Evolutionary conservation across 805 yeast species (phyloP), one percentile per base, ranked within the genome.

Genomic region (Wickerhamiella brachini): DNA sequence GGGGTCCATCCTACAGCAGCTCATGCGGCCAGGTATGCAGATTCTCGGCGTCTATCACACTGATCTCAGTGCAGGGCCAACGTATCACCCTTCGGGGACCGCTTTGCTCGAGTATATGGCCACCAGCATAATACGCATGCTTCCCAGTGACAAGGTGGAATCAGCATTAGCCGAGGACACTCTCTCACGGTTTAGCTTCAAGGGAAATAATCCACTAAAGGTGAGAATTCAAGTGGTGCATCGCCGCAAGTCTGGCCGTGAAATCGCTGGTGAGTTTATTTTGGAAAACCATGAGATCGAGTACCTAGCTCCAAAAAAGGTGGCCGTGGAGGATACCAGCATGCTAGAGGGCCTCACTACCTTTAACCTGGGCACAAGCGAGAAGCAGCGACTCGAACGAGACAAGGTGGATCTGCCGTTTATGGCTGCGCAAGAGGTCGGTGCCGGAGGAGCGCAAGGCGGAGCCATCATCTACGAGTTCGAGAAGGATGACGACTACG

Each of bases 401-500:
- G 95, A 86, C 23, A 80, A 83, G 54, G 96, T 93, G 2, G 94
- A 84, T 47, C 71, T 90, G 53, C 98, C 98, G n/a, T 90, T 73
- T 65, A 69, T 90, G 71, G 85, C 83, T 56, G 97, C 97, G 0
- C 97, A 90, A 61, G 72, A 77, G 52, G 56, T 64, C 12, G 71
- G 68, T 34, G 69, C 71, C 17, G 66, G 73, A 29, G 85, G 83
- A 20, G 76, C 79, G 34, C 69, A 77, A 48, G 95, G 95, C 50
- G 96, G 97, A 18, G 97, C 98, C 0, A 89, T 93, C 57, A 95
- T 90, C 3, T 90, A 90, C 62, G 93, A 93, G 62, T 93, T 81
- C 63, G 97, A 93, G 61, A 86, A 89, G 62, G 97, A 90, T 65
- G 98, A 90, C 64, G 98, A 90, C 65, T 90, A 89, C 62, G 98